phyloP scores from a whole-genome alignment of 495 filamentous ascomycete species.

The Aspergillus baeticus region DNA sequence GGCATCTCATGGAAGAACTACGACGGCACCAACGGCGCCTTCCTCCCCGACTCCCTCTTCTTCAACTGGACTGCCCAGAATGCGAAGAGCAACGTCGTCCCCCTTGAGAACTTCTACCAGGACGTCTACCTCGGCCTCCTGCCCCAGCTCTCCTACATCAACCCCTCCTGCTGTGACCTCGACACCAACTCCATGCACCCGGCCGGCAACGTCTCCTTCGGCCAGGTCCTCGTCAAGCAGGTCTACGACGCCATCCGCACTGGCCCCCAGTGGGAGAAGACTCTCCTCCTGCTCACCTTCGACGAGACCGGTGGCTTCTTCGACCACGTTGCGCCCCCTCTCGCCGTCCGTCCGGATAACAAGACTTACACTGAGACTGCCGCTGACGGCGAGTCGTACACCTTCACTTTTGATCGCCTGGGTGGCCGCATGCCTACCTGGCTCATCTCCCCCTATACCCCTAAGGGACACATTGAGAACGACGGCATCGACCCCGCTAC shows the following conservation, averaged over 20 bases:
- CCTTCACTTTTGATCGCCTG: constrained; percentile 45
- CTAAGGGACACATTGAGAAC: constrained; percentile 5
- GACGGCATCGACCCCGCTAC: constrained; percentile 7
- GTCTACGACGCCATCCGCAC: constrained; percentile 49
- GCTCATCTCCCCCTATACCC: constrained; percentile 43
- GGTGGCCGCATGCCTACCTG: constrained; percentile 49
- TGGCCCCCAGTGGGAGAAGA: constrained; percentile 45
- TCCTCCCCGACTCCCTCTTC: constrained; percentile 31
- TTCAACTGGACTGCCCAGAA: constrained; percentile 42
- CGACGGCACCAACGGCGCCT: constrained; percentile 40
- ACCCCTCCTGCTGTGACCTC: constrained; percentile 49
- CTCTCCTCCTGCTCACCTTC: constrained; percentile 50
- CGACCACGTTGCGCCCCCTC: constrained; percentile 49
- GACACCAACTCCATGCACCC: constrained; percentile 51
- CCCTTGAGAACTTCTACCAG: constrained; percentile 35
- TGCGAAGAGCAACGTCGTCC: constrained; percentile 29
- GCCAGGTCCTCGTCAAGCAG: constrained; percentile 47
- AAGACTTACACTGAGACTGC: constrained; percentile 44
- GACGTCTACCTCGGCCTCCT: constrained; percentile 40
- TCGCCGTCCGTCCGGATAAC: constrained; percentile 37
- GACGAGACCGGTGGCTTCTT: constrained; percentile 51
- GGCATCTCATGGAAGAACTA: constrained; percentile 52
- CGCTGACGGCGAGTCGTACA: constrained; percentile 38
- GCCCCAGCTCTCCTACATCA: constrained; percentile 48
- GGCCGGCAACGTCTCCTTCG: constrained; percentile 40